phyloP scores from a whole-genome alignment of 2,329 filamentous ascomycete species.

The Pseudopithomyces chartarum region DNA sequence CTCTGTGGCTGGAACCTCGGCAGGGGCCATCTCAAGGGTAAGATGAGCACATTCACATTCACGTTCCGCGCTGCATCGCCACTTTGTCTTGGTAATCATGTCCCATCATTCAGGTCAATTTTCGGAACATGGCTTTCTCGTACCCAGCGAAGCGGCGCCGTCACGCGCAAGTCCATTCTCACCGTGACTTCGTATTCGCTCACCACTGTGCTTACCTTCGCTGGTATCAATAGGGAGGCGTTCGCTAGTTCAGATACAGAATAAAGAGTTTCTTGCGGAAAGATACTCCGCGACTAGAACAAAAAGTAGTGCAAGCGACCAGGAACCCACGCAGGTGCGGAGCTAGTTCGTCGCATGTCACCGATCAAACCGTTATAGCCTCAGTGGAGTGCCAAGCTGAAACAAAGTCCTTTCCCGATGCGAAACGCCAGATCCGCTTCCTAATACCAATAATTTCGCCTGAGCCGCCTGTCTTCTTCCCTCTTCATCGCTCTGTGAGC shows the following conservation, averaged over 20 bases:
- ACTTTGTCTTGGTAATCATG: not conserved
- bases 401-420: conserved; percentile 4
- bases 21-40: not conserved
- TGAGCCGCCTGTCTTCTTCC: not conserved
- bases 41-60: not conserved
- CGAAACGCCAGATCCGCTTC: conserved; percentile 1
- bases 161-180: conserved; percentile 4
- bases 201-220: not conserved
- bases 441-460: not conserved
- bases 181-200: conserved; percentile 1
- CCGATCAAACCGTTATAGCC: conserved; percentile 1
- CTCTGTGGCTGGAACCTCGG: not conserved
- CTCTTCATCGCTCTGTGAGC: not conserved
- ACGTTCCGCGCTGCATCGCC: not conserved
- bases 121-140: not conserved
- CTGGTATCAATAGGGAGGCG: not conserved
- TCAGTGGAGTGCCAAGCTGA: conserved; percentile 7
- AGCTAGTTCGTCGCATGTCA: conserved; percentile 5
- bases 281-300: not conserved
- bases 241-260: not conserved
- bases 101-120: not conserved
- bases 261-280: not conserved
- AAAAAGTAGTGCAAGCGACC: not conserved
- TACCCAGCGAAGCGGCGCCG: not conserved
- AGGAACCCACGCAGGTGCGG: not conserved